These are phyloP conservation scores for Penicillium sp. DNA, from an alignment of 2,329 filamentous ascomycete species.

Conservation along the genomic window DNA sequence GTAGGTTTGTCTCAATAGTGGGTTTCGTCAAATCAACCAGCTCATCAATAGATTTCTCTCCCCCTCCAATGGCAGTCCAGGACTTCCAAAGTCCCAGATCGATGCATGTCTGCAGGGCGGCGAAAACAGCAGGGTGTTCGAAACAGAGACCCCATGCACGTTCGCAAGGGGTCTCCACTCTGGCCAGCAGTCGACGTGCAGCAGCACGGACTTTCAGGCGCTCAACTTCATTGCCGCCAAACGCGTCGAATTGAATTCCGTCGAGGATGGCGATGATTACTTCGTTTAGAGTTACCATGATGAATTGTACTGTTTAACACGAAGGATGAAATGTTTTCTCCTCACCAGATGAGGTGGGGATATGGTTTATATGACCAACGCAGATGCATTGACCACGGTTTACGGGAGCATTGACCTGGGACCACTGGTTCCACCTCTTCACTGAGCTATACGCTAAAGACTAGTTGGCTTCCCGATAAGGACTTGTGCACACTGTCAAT, in stretches of 20 bases:
- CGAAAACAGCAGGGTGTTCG: conserved; percentile 31
- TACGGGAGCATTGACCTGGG: background rate
- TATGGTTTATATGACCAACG: conserved; percentile 1
- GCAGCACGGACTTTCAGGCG: conserved; percentile 28
- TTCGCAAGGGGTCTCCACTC: conserved; percentile 35
- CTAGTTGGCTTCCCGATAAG: background rate
- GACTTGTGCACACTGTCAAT: background rate
- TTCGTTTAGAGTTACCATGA: conserved; percentile 16
- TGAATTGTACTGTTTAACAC: background rate
- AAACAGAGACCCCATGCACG: conserved; percentile 33
- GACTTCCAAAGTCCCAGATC: conserved; percentile 33
- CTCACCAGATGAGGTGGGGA: background rate
- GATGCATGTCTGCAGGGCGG: conserved; percentile 31
- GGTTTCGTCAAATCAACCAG: conserved; percentile 26
- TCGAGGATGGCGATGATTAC: conserved; percentile 21
- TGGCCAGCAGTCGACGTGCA: conserved; percentile 29
- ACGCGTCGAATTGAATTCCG: conserved; percentile 13
- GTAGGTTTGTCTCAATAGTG: conserved; percentile 28
- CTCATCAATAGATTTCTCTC: conserved; percentile 29
- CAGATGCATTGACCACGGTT: background rate
- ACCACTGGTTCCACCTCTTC: background rate
- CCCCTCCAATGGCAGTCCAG: conserved; percentile 30
- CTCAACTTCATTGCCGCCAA: conserved; percentile 23
- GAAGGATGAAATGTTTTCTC: background rate
- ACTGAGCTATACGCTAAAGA: background rate